These are phyloP conservation scores for Astragalus membranaceus DNA, from an alignment of 306 rosid genomes.

Conservation along the genomic window DNA sequence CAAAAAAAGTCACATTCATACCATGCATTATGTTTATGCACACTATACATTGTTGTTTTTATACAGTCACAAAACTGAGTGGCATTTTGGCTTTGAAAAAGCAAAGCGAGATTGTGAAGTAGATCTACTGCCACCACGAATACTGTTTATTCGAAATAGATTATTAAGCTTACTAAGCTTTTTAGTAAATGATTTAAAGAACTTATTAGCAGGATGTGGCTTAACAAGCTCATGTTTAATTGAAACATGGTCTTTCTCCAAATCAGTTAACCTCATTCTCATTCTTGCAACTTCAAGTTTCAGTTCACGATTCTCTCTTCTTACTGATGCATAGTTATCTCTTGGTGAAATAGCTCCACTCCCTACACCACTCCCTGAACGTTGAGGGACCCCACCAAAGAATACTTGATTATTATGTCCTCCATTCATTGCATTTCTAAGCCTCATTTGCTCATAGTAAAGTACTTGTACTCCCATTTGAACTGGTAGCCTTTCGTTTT, in stretches of 20 bases:
- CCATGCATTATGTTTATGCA: constrained; percentile 9
- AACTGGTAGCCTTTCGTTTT: constrained; percentile 87
- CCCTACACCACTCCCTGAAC: constrained; percentile 93
- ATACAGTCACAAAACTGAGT: constrained; percentile 70
- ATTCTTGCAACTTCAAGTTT: constrained; percentile 97
- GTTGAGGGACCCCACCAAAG: constrained; percentile 76
- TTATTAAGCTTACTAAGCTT: constrained; percentile 69
- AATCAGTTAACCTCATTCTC: constrained; percentile 96
- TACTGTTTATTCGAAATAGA: constrained; percentile 56
- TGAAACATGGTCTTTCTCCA: constrained; percentile 92
- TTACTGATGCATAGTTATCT: constrained; percentile 93
- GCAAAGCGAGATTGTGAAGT: constrained; percentile 67
- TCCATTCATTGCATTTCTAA: constrained; percentile 89
- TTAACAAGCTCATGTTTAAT: constrained; percentile 93
- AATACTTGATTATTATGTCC: constrained; percentile 68
- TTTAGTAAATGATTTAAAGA: constrained; percentile 69
- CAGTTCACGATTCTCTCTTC: constrained; percentile 94
- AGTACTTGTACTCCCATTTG: constrained; percentile 95
- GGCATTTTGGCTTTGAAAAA: constrained; percentile 83
- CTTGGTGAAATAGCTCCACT: constrained; percentile 97
- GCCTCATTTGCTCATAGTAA: constrained; percentile 91
- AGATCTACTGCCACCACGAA: constrained; percentile 25
- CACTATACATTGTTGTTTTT: neutral
- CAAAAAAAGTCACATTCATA: constrained; percentile 34
- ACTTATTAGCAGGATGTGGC: constrained; percentile 64